Percentiles rank a stretch among this genome's conserved stretches.
Conservation (phyloP, 202 grass and related monocot species). For the Panicum virgatum region DNA sequence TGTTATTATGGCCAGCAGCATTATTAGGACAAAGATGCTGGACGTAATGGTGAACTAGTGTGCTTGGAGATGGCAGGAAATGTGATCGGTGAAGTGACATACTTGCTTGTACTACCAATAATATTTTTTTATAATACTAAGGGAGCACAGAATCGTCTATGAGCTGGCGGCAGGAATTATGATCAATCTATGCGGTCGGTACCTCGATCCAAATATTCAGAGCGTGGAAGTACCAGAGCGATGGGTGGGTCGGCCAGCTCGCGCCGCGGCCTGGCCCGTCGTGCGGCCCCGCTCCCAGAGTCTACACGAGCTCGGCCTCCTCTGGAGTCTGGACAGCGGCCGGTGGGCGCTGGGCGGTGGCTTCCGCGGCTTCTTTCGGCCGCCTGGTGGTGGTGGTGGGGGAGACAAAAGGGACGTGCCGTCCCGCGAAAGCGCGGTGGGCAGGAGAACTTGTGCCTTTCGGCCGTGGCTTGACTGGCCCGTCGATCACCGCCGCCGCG, state of each 20-base stretch:
- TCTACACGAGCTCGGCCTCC: neutral
- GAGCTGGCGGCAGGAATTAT: neutral
- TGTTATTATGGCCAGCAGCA: neutral
- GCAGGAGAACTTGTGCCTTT: conserved; percentile 40
- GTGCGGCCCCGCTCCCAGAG: neutral
- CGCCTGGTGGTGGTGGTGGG: conserved; percentile 2
- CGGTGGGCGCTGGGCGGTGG: conserved; percentile 21
- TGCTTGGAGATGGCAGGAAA: neutral
- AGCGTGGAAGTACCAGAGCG: neutral
- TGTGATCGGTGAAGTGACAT: neutral
- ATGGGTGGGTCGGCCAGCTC: conserved; percentile 16
- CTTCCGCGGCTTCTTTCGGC: neutral
- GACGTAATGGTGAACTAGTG: too few species aligned
- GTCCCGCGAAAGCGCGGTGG: neutral
- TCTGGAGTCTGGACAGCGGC: conserved; percentile 18
- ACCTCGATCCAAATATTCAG: neutral
- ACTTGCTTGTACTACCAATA: neutral
- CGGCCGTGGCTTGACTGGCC: conserved; percentile 51
- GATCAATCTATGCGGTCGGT: neutral
- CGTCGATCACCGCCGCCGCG: neutral
- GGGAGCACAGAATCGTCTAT: neutral
- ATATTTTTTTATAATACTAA: too few species aligned
- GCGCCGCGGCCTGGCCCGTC: neutral
- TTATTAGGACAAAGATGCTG: neutral
- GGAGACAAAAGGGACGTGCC: conserved; percentile 33